phyloP scores from a whole-genome alignment of 106 monocot species.

The Phalaenopsis aphrodite region DNA sequence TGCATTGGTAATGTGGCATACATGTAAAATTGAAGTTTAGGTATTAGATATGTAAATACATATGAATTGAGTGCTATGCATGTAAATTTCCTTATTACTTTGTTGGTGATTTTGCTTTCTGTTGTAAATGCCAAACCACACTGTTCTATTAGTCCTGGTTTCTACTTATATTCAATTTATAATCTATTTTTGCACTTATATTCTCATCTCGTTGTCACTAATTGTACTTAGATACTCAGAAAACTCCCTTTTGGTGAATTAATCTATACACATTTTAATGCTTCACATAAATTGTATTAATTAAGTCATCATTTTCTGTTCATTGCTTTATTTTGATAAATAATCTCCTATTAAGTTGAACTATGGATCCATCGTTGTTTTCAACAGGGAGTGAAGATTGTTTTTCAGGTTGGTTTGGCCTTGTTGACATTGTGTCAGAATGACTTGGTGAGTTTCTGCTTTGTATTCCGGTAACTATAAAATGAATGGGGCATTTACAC shows the following conservation, averaged over 20 bases:
- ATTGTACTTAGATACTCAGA: not conserved
- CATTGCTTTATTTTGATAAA: not conserved
- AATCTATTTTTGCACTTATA: not conserved
- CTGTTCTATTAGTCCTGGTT: not conserved
- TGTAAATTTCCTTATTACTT: too few species aligned
- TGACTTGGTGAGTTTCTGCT: slow-evolving; percentile 61
- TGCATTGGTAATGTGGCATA: too few species aligned
- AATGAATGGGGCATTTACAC: not conserved
- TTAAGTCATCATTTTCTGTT: not conserved
- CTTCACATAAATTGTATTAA: too few species aligned
- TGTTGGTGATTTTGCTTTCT: not conserved
- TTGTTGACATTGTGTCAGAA: slow-evolving; percentile 78
- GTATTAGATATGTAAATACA: too few species aligned
- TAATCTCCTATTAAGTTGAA: not conserved
- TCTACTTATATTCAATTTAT: not conserved
- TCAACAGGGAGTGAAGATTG: slow-evolving; percentile 77
- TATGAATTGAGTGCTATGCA: too few species aligned
- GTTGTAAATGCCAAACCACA: not conserved
- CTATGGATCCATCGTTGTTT: slow-evolving; percentile 5
- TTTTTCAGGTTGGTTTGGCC: slow-evolving; percentile 96
- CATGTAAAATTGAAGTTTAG: too few species aligned
- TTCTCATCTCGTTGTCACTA: not conserved
- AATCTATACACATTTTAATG: not conserved
- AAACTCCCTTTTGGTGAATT: not conserved
- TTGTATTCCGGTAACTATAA: slow-evolving; percentile 1